Base-by-base conservation (phyloP, 2,329 filamentous ascomycete species). In the Fragosphaeria purpurea region DNA sequence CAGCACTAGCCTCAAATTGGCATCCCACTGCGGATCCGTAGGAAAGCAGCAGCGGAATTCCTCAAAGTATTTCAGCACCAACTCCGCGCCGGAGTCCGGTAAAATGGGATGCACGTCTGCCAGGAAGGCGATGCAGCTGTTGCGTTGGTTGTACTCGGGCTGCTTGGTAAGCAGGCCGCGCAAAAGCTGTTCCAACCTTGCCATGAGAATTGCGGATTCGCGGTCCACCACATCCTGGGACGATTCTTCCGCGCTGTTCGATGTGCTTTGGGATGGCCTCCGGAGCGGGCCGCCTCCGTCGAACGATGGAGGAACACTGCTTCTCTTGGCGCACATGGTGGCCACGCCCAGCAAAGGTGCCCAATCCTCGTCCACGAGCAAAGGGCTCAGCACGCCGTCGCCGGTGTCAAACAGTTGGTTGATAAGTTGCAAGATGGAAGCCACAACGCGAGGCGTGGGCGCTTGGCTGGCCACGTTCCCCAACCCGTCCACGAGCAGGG, bases 1-100 rank as follows among this genome's bases (percentile, higher is more conserved):
- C 12, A 87, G 63, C 1, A 88, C 73, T 32, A 79, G 66, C 12
- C 69, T 67, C 49, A 85, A 70, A 48, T 86, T 85, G 3, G 74
- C 67, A 54, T 84, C 74, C 85, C 85, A 89, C 38, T 78, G 70
- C 44, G 74, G 65, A 57, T 87, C 83, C 0, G 85, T 86, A 3
- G 85, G 85, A 43, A 83, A 84, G 58, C 86, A 85, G 58, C 80
- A 82, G 44, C 83, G 74, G 56, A 85, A 83, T 48, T 86, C 79
- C 50, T 76, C 75, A 56, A 83, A 85, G 61, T 86, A 80, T 43
- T 80, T 75, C 42, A 88, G 73, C 31, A 88, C 75, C 9, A 83
- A 69, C 44, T 75, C 75, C 2, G 77, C 82, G 7, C 80, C 77
- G 4, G 77, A 75, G 60, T 88, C 81, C 6, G 81, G 80, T 7